A percentile compares a stretch with the other conserved stretches of the same genome.
phyloP scores from a whole-genome alignment of 1,284 basidiomycete species.

The Ustanciosporium gigantosporum region DNA sequence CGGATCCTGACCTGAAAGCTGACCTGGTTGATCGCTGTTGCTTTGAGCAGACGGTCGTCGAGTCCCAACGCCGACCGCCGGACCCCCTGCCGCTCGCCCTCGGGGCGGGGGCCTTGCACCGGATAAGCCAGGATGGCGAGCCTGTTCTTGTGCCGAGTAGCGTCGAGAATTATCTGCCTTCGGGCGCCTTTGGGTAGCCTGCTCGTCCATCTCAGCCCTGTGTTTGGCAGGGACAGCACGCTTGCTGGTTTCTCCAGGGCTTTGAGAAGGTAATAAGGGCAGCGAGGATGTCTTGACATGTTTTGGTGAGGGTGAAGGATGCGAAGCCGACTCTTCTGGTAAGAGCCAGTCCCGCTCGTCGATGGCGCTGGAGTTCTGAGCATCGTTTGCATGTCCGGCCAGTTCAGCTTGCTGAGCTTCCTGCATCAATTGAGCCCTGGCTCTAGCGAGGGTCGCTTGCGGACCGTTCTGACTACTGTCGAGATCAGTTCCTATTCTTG shows the following conservation, averaged over 20 bases:
- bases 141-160: constrained; percentile 10
- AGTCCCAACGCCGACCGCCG: constrained; percentile 14
- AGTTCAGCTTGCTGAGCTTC: not conserved
- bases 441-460: not conserved
- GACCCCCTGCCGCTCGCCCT: constrained; percentile 18
- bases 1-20: not conserved
- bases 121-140: constrained; percentile 23
- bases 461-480: too few relatives aligned
- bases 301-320: too few relatives aligned
- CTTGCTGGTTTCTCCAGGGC: too few relatives aligned
- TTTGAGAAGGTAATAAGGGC: constrained; percentile 22
- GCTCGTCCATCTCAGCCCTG: constrained; percentile 4
- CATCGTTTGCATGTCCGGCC: not conserved
- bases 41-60: constrained; percentile 12
- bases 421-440: not conserved
- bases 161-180: constrained; percentile 2
- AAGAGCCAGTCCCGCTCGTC: not conserved
- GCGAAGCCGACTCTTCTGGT: too few relatives aligned
- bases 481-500: too few relatives aligned
- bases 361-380: too few relatives aligned
- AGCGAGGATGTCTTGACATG: constrained; percentile 23
- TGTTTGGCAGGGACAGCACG: constrained; percentile 5
- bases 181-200: not conserved
- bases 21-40: constrained; percentile 1
- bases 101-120: constrained; percentile 7